Evolutionary conservation across 2,329 filamentous ascomycete genomes (phyloP).

Genomic region (Cryphonectria japonica): DNA sequence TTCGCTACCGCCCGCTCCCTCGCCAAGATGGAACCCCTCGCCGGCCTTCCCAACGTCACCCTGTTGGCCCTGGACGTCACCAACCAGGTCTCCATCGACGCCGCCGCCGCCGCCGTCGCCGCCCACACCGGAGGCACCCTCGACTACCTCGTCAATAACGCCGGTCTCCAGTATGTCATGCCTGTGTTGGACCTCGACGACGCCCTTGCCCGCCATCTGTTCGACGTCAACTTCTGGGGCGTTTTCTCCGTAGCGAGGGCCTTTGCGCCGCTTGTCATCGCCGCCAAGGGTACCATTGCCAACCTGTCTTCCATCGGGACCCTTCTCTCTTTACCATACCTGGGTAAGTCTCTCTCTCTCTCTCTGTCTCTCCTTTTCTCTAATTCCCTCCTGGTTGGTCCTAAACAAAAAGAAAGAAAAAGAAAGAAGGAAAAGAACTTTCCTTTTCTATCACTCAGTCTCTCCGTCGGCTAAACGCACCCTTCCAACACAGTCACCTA

Average conservation of each 20-base stretch:
- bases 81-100: conserved; percentile 34
- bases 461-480: conserved; percentile 56
- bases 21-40: conserved; percentile 34
- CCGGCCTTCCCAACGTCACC: conserved; percentile 28
- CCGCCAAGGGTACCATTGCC: conserved; percentile 54
- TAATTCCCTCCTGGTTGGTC: conserved; percentile 46
- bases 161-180: conserved; percentile 45
- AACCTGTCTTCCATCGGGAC: conserved; percentile 59
- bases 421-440: too few species aligned
- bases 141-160: conserved; percentile 64
- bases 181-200: conserved; percentile 54
- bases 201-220: conserved; percentile 43
- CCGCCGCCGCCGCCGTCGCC: conserved; percentile 22
- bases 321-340: conserved; percentile 34
- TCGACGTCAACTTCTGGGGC: conserved; percentile 59
- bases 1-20: conserved; percentile 39
- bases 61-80: conserved; percentile 40
- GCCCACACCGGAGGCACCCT: conserved; percentile 1
- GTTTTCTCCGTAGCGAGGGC: conserved; percentile 58
- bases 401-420: conserved; percentile 40
- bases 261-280: conserved; percentile 54
- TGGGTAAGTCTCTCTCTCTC: not conserved
- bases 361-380: not conserved
- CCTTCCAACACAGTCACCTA: conserved; percentile 56
- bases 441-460: not conserved